Evolutionary conservation across 371 early-diverging fungal species (phyloP).

Genomic region (Fennellomyces sp.): DNA sequence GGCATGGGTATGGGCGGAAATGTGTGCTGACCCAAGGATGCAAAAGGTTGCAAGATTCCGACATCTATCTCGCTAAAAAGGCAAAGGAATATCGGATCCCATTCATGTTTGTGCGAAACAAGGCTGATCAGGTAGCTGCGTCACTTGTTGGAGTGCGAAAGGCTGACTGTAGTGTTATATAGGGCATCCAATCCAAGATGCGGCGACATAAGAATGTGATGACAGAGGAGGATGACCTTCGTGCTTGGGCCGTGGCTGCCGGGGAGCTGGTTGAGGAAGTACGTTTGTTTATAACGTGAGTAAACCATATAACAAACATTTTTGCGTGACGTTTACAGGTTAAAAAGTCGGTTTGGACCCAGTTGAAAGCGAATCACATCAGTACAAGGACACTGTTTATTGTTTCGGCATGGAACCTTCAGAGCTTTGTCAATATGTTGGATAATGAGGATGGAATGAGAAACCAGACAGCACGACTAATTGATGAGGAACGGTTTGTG

Average conservation of each 20-base stretch:
- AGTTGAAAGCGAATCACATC: conserved; percentile 36
- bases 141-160: background rate
- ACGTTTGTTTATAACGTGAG: background rate
- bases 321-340: conserved; percentile 27
- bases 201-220: conserved; percentile 14
- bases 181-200: conserved; percentile 43
- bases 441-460: conserved; percentile 24
- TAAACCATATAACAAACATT: background rate
- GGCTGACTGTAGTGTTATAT: background rate
- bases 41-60: conserved; percentile 33
- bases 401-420: conserved; percentile 40
- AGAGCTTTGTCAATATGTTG: conserved; percentile 36
- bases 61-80: conserved; percentile 35
- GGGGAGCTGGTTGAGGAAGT: conserved; percentile 44
- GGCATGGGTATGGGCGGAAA: background rate
- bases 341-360: conserved; percentile 29
- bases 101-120: conserved; percentile 45
- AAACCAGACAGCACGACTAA: conserved; percentile 20
- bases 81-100: conserved; percentile 42
- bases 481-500: conserved; percentile 47
- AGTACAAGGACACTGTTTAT: conserved; percentile 42
- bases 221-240: conserved; percentile 14
- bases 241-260: conserved; percentile 32
- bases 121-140: conserved; percentile 44
- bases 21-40: background rate